Percentiles rank a stretch among this genome's conserved stretches.
These are phyloP conservation scores for Plasmodium vivax DNA, from an alignment of 169 alveolate species.

Conservation along the genomic window DNA sequence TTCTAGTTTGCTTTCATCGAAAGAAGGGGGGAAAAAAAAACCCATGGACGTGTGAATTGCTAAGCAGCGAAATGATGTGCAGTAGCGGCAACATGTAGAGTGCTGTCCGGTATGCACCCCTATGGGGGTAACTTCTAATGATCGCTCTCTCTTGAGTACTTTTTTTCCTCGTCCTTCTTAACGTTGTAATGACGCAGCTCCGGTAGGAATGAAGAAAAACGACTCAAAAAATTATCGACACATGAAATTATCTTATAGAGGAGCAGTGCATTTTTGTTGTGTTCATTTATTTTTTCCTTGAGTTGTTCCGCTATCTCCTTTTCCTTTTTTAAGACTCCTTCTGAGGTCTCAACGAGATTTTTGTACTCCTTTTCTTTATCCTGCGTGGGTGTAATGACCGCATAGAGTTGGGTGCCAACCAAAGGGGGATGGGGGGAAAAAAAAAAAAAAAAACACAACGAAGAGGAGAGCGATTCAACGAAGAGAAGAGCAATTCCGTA, in stretches of 20 bases:
- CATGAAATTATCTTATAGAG: conserved; percentile 58
- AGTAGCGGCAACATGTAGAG: neutral
- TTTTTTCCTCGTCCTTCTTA: conserved; percentile 63
- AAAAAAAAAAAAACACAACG: neutral
- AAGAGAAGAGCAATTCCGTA: neutral
- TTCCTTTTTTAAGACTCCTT: conserved; percentile 30
- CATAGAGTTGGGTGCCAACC: neutral
- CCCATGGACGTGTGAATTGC: neutral
- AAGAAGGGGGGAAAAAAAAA: neutral
- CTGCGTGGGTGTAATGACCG: conserved; percentile 8
- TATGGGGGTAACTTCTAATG: neutral
- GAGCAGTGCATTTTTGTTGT: conserved; percentile 40
- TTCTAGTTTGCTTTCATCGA: conserved; percentile 14
- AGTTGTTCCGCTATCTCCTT: conserved; percentile 41
- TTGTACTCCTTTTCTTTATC: conserved; percentile 47
- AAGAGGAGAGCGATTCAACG: too few relatives aligned
- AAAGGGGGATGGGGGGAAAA: neutral
- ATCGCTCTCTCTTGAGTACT: neutral
- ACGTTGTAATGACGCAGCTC: conserved; percentile 64
- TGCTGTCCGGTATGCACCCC: neutral
- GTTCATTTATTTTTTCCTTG: conserved; percentile 67
- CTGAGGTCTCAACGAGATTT: conserved; percentile 29
- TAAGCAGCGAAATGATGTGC: neutral
- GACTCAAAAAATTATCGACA: conserved; percentile 55
- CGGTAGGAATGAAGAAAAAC: conserved; percentile 64